A percentile compares a stretch with the other conserved stretches of the same genome.
These are phyloP conservation scores for Acacia confusa DNA, from an alignment of 306 rosid genomes.

Conservation along the genomic window DNA sequence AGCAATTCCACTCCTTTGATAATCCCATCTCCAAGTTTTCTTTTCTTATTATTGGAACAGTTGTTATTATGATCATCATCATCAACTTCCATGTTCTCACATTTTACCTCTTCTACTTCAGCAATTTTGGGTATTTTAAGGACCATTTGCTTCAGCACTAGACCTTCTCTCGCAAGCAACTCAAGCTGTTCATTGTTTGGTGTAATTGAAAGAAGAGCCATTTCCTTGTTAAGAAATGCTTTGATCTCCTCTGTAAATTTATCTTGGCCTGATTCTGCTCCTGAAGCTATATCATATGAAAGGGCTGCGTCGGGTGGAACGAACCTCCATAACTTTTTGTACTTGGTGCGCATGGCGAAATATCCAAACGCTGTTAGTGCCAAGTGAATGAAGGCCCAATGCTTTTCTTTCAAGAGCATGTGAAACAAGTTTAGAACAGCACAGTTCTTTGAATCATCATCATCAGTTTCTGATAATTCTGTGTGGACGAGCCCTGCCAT, in stretches of 20 bases:
- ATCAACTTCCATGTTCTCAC: slow-evolving; percentile 54
- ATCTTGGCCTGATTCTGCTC: slow-evolving; percentile 51
- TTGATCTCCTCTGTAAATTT: slow-evolving; percentile 65
- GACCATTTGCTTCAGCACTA: slow-evolving; percentile 56
- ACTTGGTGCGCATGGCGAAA: slow-evolving; percentile 62
- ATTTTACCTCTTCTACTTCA: slow-evolving; percentile 31
- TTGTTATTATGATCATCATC: slow-evolving; percentile 24
- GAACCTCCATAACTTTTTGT: slow-evolving; percentile 76
- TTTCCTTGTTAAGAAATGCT: slow-evolving; percentile 69
- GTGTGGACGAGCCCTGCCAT: slow-evolving; percentile 64
- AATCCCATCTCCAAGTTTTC: slow-evolving; percentile 76
- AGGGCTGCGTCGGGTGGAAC: slow-evolving; percentile 83
- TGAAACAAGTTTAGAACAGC: slow-evolving; percentile 68
- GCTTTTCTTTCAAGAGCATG: slow-evolving; percentile 73
- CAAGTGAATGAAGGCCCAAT: slow-evolving; percentile 83
- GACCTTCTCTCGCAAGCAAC: slow-evolving; percentile 66
- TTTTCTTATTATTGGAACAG: slow-evolving; percentile 62
- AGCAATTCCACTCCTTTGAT: slow-evolving; percentile 74
- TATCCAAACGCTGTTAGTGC: slow-evolving; percentile 75
- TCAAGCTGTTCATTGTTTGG: slow-evolving; percentile 66
- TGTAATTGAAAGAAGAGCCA: slow-evolving; percentile 52
- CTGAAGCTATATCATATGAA: slow-evolving; percentile 66
- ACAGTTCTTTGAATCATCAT: slow-evolving; percentile 49
- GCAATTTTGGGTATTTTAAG: slow-evolving; percentile 44
- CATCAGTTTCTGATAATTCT: slow-evolving; percentile 58